These are phyloP conservation scores for Phytophthora podocarpi DNA, from an alignment of 352 stramenopile genomes.

Conservation along the genomic window DNA sequence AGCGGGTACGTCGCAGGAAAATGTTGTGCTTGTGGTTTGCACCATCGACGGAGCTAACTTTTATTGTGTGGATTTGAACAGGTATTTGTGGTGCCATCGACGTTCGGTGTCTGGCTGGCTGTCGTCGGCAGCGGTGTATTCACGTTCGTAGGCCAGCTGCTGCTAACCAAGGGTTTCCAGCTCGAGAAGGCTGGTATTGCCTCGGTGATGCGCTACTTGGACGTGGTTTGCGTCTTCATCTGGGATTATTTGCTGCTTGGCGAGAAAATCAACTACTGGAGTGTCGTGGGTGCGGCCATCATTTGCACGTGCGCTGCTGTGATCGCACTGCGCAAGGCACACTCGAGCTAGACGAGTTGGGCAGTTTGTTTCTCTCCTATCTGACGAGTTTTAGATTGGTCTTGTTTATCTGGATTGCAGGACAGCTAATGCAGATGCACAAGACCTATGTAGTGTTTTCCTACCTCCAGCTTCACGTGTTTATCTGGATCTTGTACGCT, in stretches of 20 bases:
- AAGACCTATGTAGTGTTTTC: not conserved
- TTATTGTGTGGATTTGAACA: slow-evolving; percentile 16
- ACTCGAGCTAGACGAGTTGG: slow-evolving; percentile 21
- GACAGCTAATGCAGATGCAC: slow-evolving; percentile 8
- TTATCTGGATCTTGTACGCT: slow-evolving; percentile 3
- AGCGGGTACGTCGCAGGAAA: slow-evolving; percentile 41
- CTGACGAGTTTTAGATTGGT: slow-evolving; percentile 14
- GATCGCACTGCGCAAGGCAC: slow-evolving; percentile 67
- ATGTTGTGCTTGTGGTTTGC: not conserved
- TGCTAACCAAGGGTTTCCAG: slow-evolving; percentile 84
- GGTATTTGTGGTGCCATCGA: slow-evolving; percentile 54
- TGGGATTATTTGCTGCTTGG: slow-evolving; percentile 69
- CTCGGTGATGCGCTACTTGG: slow-evolving; percentile 84
- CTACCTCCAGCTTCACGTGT: not conserved
- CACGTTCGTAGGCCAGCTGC: slow-evolving; percentile 70
- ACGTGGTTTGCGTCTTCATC: slow-evolving; percentile 86
- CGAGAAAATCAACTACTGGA: slow-evolving; percentile 77
- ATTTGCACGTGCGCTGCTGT: slow-evolving; percentile 68
- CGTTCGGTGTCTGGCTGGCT: slow-evolving; percentile 43
- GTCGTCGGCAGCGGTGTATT: slow-evolving; percentile 68
- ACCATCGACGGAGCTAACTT: not conserved
- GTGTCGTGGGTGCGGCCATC: slow-evolving; percentile 67
- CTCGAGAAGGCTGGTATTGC: slow-evolving; percentile 84
- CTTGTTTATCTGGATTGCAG: slow-evolving; percentile 3
- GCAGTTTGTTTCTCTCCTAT: not conserved